Evolutionary conservation across 2,329 filamentous ascomycete genomes (phyloP).

Genomic region (Cladosporium sp.): DNA sequence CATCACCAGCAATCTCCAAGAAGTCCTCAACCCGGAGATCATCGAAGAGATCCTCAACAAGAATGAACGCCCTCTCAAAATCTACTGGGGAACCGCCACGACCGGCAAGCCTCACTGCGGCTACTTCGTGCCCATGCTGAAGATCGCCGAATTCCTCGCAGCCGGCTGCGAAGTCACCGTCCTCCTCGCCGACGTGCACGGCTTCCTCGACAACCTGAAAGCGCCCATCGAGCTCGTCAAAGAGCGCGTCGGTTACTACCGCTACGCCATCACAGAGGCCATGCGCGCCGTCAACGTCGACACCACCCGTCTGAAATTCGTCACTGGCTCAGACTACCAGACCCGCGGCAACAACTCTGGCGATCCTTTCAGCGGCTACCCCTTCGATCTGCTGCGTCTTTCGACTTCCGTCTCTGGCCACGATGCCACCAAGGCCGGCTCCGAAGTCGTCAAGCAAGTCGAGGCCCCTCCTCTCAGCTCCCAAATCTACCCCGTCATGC

Average conservation of each 20-base stretch:
- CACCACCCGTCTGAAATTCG: slow-evolving; percentile 74
- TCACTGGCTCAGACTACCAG: slow-evolving; percentile 61
- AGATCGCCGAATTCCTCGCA: slow-evolving; percentile 80
- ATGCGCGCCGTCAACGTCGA: slow-evolving; percentile 75
- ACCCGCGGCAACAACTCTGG: slow-evolving; percentile 48
- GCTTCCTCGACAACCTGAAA: slow-evolving; percentile 56
- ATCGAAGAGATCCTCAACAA: slow-evolving; percentile 67
- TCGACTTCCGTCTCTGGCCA: slow-evolving; percentile 67
- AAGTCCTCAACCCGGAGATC: slow-evolving; percentile 79
- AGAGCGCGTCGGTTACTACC: slow-evolving; percentile 79
- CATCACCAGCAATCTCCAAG: slow-evolving; percentile 75
- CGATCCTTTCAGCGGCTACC: slow-evolving; percentile 64
- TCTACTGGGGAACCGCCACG: slow-evolving; percentile 87
- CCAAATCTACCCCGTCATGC: slow-evolving; percentile 79
- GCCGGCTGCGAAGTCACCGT: slow-evolving; percentile 68
- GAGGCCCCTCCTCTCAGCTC: slow-evolving; percentile 70
- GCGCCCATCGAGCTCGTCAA: slow-evolving; percentile 84
- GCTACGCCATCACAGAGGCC: slow-evolving; percentile 67
- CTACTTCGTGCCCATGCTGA: slow-evolving; percentile 84
- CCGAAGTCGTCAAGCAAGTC: slow-evolving; percentile 91
- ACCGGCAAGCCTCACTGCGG: slow-evolving; percentile 85
- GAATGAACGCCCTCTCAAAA: slow-evolving; percentile 65
- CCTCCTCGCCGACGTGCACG: slow-evolving; percentile 51
- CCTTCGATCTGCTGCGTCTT: slow-evolving; percentile 84
- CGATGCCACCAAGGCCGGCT: slow-evolving; percentile 83